Base-by-base conservation (phyloP, 768 basidiomycete species). In the Arthromyces matolae region DNA sequence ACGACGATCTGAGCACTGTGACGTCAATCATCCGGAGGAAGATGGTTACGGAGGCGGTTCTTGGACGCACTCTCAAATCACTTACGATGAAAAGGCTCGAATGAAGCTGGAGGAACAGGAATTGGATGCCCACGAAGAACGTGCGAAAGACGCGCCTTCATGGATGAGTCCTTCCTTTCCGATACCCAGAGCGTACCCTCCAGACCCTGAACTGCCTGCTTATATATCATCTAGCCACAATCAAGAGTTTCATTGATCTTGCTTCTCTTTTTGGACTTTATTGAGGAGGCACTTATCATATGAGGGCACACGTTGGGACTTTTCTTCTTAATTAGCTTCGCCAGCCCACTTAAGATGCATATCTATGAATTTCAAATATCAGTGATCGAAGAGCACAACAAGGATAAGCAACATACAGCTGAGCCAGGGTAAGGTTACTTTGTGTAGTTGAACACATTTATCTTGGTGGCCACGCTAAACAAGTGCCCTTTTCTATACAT, bases 51-150 rank as follows among this genome's bases (percentile, higher is more conserved):
- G 68, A 4, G 68, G 68, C 18, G 69, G 68, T 19, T 51, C 57
- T n/a, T 68, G 66, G 71, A 66, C 66, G 19, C 64, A 65, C 47
- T 52, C 58, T 4, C 63, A 65, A 4, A 68, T 70, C 34, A 54
- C 61, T 2, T 46, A 47, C 4, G 64, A 70, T 40, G 70, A 69
- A 55, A 70, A 71, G 50, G 59, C 53, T 16, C 56, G 58, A 25
- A n/a, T 65, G 24, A 46, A 59, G 37, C 37, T 41, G 14, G 25
- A 36, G 50, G 56, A 61, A n/a, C 24, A 28, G 5, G 59, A 62
- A 22, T 20, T 42, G 22, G 53, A 45, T 14, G 25, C 20, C 8
- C 40, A 41, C 51, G 31, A 14, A 36, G 39, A 36, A 18, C 32
- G 35, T 29, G 38, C 28, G 27, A 37, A 20, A 29, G 50, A 52